Base-by-base conservation (phyloP, 140 eudicot genomes). In the Ambrosia hybrid region DNA sequence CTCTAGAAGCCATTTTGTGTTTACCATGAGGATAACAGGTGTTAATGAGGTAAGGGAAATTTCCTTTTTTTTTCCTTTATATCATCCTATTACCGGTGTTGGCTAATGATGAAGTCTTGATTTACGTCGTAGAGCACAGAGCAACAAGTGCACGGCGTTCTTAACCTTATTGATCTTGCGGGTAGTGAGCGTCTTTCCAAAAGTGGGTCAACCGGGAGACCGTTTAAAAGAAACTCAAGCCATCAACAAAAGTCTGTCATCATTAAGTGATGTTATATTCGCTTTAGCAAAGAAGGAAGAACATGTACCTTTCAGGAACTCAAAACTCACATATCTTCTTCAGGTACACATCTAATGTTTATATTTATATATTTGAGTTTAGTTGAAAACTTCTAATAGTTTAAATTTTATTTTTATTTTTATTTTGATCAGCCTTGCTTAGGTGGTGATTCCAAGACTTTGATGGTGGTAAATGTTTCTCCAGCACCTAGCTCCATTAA, bases 171-270 rank as follows among this genome's bases (percentile, higher is more conserved):
- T 52, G 99, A 95, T 68, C 97, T 95, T 67, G 99, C 99, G 55
- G 99, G 99, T 37, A 95, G 99, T 78, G 99, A 95, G 76, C 99
- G 99, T 36, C 97, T 95, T 69, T 95, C 99, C 46, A 95, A 88
- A 79, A 95, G 97, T 77, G 99, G 97, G 11, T 84, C 99, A 14
- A 95, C 99, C 0, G 99, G 99, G 99, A 6, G 99, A 91, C 30
- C 92, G 99, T 34, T 81, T 95, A 43, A 95, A 83, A 83, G 99
- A 95, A 91, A 95, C 99, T 70, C 89, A 94, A 94, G 91, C 97
- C 68, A 94, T 94, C 65, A 94, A 94, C 80, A 94, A 90, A 75
- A 94, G 99, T 73, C 75, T 94, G 65, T 94, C 99, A 45, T 90
- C 94, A 9, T 80, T 94, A 73, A 94, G 99, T 16, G 96, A 90